Conservation (phyloP, 495 filamentous ascomycete genomes). For the Neurospora discreta region DNA sequence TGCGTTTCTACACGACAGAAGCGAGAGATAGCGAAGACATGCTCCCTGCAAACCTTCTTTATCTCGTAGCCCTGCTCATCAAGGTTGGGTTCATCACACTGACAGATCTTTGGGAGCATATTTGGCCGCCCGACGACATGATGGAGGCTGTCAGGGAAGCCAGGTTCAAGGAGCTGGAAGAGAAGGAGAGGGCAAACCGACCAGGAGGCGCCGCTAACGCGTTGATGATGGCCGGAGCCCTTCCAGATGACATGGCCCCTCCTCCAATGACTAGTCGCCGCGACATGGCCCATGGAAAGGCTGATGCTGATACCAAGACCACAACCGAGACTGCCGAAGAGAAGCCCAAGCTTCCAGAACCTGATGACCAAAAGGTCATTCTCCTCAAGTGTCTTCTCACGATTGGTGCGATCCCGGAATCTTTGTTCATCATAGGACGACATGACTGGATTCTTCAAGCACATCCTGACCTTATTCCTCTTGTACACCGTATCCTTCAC, state of each 20-base stretch:
- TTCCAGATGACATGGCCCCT: constrained; percentile 60
- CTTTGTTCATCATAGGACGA: constrained; percentile 82
- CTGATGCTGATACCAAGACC: constrained; percentile 38
- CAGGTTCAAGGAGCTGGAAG: constrained; percentile 66
- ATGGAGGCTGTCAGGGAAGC: constrained; percentile 61
- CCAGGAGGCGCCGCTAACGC: constrained; percentile 66
- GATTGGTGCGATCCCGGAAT: constrained; percentile 87
- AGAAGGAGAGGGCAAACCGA: constrained; percentile 55
- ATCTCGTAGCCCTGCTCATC: constrained; percentile 81
- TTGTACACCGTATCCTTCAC: constrained; percentile 70
- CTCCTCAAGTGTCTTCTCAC: constrained; percentile 77
- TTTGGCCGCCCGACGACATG: constrained; percentile 71
- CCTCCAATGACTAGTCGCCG: constrained; percentile 16
- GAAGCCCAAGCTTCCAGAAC: constrained; percentile 57
- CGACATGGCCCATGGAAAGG: constrained; percentile 29
- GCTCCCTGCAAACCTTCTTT: constrained; percentile 83
- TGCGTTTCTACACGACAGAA: constrained; percentile 78
- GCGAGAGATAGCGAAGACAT: constrained; percentile 55
- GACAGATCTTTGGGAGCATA: constrained; percentile 81
- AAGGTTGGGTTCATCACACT: constrained; percentile 98
- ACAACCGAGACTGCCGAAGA: constrained; percentile 40
- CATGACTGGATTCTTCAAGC: constrained; percentile 84
- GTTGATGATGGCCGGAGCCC: constrained; percentile 76
- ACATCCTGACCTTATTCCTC: constrained; percentile 55
- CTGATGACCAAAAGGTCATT: constrained; percentile 78